These are phyloP conservation scores for Xylaria polymorpha DNA, from an alignment of 2,329 filamentous ascomycete genomes.

Conservation along the genomic window DNA sequence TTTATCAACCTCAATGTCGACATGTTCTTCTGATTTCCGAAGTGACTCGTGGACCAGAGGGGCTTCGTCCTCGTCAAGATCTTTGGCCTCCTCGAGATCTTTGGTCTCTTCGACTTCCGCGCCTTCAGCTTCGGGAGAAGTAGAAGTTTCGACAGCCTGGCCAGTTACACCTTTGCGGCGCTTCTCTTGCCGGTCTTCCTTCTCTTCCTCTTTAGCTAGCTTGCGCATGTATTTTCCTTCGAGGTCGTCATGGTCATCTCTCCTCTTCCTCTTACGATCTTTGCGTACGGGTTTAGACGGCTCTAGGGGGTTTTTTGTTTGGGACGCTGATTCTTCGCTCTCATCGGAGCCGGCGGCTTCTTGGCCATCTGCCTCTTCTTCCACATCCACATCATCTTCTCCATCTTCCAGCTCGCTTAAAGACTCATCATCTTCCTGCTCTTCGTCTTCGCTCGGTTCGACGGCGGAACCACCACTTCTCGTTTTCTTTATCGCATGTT, in stretches of 20 bases:
- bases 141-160: constrained; percentile 37
- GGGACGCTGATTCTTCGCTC: constrained; percentile 56
- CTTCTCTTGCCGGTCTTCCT: constrained; percentile 64
- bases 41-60: constrained; percentile 69
- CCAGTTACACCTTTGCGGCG: constrained; percentile 61
- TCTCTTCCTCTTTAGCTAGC: constrained; percentile 69
- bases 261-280: constrained; percentile 74
- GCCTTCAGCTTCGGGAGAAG: constrained; percentile 23
- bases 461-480: constrained; percentile 5
- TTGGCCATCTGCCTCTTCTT: constrained; percentile 54
- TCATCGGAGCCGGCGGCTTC: constrained; percentile 58
- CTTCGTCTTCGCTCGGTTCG: constrained; percentile 41
- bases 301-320: constrained; percentile 53
- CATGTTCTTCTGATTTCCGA: constrained; percentile 60
- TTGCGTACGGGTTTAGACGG: constrained; percentile 58
- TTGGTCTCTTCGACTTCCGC: constrained; percentile 32
- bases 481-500: constrained; percentile 48
- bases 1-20: constrained; percentile 77
- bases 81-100: constrained; percentile 43
- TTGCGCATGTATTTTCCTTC: constrained; percentile 77
- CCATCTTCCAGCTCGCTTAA: constrained; percentile 53
- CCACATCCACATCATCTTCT: constrained; percentile 56
- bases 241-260: constrained; percentile 74
- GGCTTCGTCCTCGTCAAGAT: constrained; percentile 43
- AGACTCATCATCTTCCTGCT: constrained; percentile 58